These are phyloP conservation scores for Rachicladosporium sp. DNA, from an alignment of 2,329 filamentous ascomycete species.

Conservation along the genomic window DNA sequence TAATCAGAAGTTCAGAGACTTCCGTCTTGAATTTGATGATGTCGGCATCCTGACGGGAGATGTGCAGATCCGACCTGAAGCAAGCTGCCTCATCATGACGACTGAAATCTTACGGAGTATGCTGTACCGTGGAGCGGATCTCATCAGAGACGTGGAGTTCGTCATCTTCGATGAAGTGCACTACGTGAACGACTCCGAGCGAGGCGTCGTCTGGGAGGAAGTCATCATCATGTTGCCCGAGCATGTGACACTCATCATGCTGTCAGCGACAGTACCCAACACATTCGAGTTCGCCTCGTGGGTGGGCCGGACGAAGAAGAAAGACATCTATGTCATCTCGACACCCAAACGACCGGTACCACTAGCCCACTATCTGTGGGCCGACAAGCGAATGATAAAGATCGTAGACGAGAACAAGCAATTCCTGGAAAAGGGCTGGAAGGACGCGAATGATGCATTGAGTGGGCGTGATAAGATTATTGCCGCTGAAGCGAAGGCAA, in stretches of 20 bases:
- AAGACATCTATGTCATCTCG: slow-evolving; percentile 97
- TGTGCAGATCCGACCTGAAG: slow-evolving; percentile 94
- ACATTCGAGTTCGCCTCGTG: slow-evolving; percentile 96
- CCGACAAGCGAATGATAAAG: slow-evolving; percentile 80
- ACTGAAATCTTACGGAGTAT: slow-evolving; percentile 97
- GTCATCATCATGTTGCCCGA: slow-evolving; percentile 99
- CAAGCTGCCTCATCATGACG: slow-evolving; percentile 98
- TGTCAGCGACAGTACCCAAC: slow-evolving; percentile 94
- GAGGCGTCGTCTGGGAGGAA: slow-evolving; percentile 98
- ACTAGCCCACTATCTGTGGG: slow-evolving; percentile 93
- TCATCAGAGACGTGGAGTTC: slow-evolving; percentile 95
- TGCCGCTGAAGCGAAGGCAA: slow-evolving; percentile 32
- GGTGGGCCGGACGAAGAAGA: slow-evolving; percentile 96
- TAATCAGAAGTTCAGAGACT: slow-evolving; percentile 97
- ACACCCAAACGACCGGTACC: slow-evolving; percentile 91
- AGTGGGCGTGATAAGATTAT: slow-evolving; percentile 71
- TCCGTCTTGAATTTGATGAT: slow-evolving; percentile 79
- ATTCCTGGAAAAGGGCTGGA: slow-evolving; percentile 89
- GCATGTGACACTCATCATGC: slow-evolving; percentile 85
- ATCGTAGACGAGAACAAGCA: slow-evolving; percentile 89
- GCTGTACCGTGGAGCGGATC: slow-evolving; percentile 89
- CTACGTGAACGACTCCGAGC: slow-evolving; percentile 91
- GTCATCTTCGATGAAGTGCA: slow-evolving; percentile 99
- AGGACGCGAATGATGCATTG: slow-evolving; percentile 73
- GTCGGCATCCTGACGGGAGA: slow-evolving; percentile 95